Base-by-base conservation (phyloP, 2,329 filamentous ascomycete genomes). In the Botrytis byssoidea region DNA sequence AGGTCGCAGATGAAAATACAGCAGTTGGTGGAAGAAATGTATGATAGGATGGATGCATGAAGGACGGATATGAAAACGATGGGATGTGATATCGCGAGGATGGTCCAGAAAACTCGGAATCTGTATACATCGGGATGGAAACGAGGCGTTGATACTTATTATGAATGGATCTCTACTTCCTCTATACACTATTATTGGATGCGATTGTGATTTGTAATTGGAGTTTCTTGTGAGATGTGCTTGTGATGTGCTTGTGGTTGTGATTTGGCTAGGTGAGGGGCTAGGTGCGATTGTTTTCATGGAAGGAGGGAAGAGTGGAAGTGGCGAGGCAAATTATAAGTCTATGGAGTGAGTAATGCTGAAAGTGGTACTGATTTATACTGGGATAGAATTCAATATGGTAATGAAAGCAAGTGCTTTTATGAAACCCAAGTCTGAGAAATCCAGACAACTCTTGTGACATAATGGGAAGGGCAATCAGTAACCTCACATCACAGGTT, bases 151-250 rank as follows among this genome's bases (percentile, higher is more conserved):
- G 60, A 51, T 59, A 57, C 40, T n/a, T 55, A 22, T 71, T 55
- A 48, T 42, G 57, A 74, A 72, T 65, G 51, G 73, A 72, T 66
- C 73, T 72, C 73, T 60, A 72, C 70, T 74, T 72, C 66, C 69
- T 59, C 57, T 16, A 44, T n/a, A 29, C 22, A 18, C 10, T 16
- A 20, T 57, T 12, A 2, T 3, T 51, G 40, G 46, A 22, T 16
- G 22, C 0, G 40, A 0, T 42, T 42, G 16, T 22, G 8, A 63
- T 40, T n/a, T 4, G 35, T 29, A n/a, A 57, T 16, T 32, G 9
- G 35, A 14, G 12, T 40, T 32, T 20, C 22, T 55, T 51, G 48
- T 57, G 48, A 57, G 40, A 29, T 12, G 32, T 18, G 48, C 9
- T 35, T 57, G n/a, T n/a, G 29, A 3, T 20, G 8, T 37, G 37